Base-by-base conservation (phyloP, 176 grass and related monocot species). In the Saccharum spontaneum region DNA sequence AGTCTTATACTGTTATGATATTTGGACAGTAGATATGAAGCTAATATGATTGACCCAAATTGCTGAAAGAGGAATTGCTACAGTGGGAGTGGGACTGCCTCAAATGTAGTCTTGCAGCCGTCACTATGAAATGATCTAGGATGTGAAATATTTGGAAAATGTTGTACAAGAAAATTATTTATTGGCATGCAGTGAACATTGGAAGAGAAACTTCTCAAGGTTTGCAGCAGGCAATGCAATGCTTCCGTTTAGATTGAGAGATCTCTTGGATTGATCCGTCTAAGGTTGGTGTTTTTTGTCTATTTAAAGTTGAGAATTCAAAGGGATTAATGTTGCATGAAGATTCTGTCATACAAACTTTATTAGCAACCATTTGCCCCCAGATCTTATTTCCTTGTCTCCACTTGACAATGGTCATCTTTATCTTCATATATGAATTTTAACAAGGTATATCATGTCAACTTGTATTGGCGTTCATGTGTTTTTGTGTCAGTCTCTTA, bases 151-250 rank as follows among this genome's bases (percentile, higher is more conserved):
- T 26, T 82, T 61, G 3, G 26, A 43, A 62, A 71, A 40, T 55
- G 63, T 46, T 81, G 18, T 46, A 52, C 49, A 80, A 40, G 68
- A 73, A 39, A 33, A 55, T 33, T 3, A n/a, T 59, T 67, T 81
- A 37, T 10, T 1, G 20, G 40, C 37, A 37, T 37, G 37, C 28
- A 36, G 4, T 61, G 16, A n/a, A 74, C 44, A 22, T 28, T 68
- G 26, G 38, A 68, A 34, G 13, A 18, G 33, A 44, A 22, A 0
- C 48, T 87, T 76, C 22, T 64, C 52, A 71, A 16, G 13, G 12
- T 45, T 71, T 77, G 22, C 30, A 71, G 40, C 68, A 49, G 20
- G 20, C 40, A 46, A 49, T 49, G 64, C 15, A 39, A 10, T 77
- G 63, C 33, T 83, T 80, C 52, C 28, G 0, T 70, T 69, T 77